These are phyloP conservation scores for Davidsoniella australis DNA, from an alignment of 2,329 filamentous ascomycete species.

Conservation along the genomic window DNA sequence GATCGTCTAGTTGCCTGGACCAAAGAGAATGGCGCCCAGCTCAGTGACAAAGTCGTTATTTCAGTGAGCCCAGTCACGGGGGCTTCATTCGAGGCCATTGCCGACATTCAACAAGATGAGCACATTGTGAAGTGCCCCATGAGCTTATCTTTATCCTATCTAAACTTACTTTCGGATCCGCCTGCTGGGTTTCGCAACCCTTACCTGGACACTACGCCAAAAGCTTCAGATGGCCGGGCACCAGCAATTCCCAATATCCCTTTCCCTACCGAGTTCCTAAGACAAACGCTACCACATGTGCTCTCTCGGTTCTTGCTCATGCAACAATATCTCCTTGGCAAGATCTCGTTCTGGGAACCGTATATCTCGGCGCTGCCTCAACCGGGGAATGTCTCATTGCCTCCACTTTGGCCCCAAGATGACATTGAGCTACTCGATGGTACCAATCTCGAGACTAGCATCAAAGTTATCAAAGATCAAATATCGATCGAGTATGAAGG, in stretches of 20 bases:
- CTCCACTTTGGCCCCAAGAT: conserved; percentile 45
- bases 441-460: conserved; percentile 33
- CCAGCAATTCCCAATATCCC: conserved; percentile 10
- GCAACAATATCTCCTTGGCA: conserved; percentile 44
- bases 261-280: conserved; percentile 35
- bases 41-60: conserved; percentile 36
- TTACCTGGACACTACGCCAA: not conserved
- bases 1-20: conserved; percentile 32
- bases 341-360: conserved; percentile 46
- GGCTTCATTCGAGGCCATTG: conserved; percentile 35
- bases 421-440: conserved; percentile 41
- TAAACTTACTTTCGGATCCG: conserved; percentile 30
- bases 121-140: conserved; percentile 35
- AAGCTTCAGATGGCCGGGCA: not conserved
- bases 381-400: conserved; percentile 37
- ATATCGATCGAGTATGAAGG: conserved; percentile 27
- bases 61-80: conserved; percentile 33
- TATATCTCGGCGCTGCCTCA: conserved; percentile 52
- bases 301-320: conserved; percentile 51
- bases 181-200: conserved; percentile 14
- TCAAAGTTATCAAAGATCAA: conserved; percentile 29
- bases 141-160: conserved; percentile 38
- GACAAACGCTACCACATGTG: conserved; percentile 36
- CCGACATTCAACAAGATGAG: conserved; percentile 20
- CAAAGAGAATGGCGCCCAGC: conserved; percentile 24